phyloP scores from a whole-genome alignment of 805 yeast genomes.

The Groenewaldozyma tartarivorans region DNA sequence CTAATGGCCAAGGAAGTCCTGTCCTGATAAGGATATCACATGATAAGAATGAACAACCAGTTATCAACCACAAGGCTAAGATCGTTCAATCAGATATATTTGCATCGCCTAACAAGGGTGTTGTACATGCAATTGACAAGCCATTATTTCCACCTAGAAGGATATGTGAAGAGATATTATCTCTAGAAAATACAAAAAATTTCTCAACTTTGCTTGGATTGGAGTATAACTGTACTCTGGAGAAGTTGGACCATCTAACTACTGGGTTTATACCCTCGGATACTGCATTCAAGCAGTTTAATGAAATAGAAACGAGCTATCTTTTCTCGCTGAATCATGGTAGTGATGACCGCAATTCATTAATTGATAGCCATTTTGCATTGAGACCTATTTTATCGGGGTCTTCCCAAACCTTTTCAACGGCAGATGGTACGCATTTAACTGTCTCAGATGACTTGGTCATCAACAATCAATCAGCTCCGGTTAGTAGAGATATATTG shows the following conservation, averaged over 20 bases:
- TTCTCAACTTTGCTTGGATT: conserved; percentile 6
- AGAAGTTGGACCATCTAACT: conserved; percentile 22
- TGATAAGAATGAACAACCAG: background rate
- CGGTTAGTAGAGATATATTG: conserved; percentile 33
- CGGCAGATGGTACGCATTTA: conserved; percentile 17
- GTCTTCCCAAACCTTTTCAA: conserved; percentile 24
- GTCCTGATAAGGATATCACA: background rate
- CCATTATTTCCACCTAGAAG: conserved; percentile 29
- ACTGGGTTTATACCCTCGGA: conserved; percentile 44
- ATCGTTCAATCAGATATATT: conserved; percentile 48
- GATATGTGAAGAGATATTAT: conserved; percentile 6
- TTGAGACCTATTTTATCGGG: conserved; percentile 27
- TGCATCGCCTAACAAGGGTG: conserved; percentile 56
- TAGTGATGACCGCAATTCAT: conserved; percentile 9
- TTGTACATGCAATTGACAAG: conserved; percentile 50
- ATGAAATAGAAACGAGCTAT: conserved; percentile 39
- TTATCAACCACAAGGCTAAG: conserved; percentile 23
- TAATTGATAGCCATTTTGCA: conserved; percentile 37
- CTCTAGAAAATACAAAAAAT: conserved; percentile 2
- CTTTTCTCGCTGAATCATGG: conserved; percentile 19
- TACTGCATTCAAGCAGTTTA: conserved; percentile 23
- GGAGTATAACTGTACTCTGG: conserved; percentile 18
- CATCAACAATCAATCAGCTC: conserved; percentile 27
- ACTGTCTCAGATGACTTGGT: conserved; percentile 28
- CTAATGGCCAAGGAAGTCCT: background rate